These are phyloP conservation scores for Tylopilus vinaceipallidus DNA, from an alignment of 768 basidiomycete genomes.

Conservation along the genomic window DNA sequence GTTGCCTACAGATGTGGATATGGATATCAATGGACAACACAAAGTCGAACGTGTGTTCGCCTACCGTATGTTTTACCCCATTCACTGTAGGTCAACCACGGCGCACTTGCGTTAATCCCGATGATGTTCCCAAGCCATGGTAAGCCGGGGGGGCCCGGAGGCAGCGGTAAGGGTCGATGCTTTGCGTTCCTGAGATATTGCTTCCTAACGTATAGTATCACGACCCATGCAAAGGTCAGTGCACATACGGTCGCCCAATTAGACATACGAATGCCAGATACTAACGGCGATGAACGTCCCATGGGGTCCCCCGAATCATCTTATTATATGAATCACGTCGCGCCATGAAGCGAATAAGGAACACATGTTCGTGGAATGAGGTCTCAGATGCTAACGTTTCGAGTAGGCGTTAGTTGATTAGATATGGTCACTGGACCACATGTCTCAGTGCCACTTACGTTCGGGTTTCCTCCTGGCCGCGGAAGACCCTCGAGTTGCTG, in stretches of 20 bases:
- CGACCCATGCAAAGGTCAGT: not conserved
- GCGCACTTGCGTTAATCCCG: constrained; percentile 28
- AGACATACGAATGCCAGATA: too few species aligned
- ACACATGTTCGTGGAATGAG: not conserved
- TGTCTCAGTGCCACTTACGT: not conserved
- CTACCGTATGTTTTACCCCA: constrained; percentile 36
- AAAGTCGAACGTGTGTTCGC: not conserved
- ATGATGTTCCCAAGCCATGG: constrained; percentile 38
- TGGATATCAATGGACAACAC: not conserved
- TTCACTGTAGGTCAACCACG: constrained; percentile 34
- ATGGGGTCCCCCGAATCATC: too few species aligned
- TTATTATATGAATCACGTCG: not conserved
- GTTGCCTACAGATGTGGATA: constrained; percentile 26
- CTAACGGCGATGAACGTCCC: too few species aligned
- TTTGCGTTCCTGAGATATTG: not conserved
- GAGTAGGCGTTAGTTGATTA: too few species aligned
- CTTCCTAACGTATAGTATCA: not conserved
- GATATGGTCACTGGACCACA: not conserved
- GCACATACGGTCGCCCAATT: not conserved
- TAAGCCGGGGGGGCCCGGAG: constrained; percentile 35
- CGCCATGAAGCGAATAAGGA: too few species aligned
- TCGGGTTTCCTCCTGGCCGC: too few species aligned
- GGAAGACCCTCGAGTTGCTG: too few species aligned
- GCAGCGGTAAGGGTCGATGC: constrained; percentile 3
- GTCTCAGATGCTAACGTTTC: too few species aligned